Percentiles rank a stretch among this genome's conserved stretches.
These are phyloP conservation scores for Craspedostauros australis DNA, from an alignment of 108 stramenopile genomes.

Conservation along the genomic window DNA sequence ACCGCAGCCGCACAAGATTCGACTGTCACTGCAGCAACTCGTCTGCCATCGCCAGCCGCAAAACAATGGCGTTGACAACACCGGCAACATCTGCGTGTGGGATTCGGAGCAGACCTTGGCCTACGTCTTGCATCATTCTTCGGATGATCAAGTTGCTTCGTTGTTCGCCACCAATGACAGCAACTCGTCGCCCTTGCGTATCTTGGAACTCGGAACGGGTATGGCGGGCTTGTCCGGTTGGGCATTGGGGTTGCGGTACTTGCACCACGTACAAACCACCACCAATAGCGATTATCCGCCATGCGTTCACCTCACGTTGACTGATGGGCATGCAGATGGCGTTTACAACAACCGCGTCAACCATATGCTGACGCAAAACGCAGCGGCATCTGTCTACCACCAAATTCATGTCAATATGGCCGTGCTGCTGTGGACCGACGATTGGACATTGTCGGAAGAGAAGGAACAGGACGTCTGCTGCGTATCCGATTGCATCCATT, in stretches of 20 bases:
- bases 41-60: conserved; percentile 43
- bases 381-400: conserved; percentile 5
- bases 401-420: conserved; percentile 11
- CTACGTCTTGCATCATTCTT: conserved; percentile 21
- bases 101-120: conserved; percentile 67
- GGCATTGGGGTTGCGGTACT: conserved; percentile 10
- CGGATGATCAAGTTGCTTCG: neutral
- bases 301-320: conserved; percentile 35
- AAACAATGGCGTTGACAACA: conserved; percentile 69
- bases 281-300: neutral
- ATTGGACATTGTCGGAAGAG: conserved; percentile 7
- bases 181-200: conserved; percentile 11
- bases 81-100: conserved; percentile 78
- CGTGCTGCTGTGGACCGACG: conserved; percentile 52
- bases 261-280: neutral
- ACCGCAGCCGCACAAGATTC: conserved; percentile 12
- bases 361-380: conserved; percentile 16
- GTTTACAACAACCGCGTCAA: conserved; percentile 60
- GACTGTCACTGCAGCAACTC: conserved; percentile 21
- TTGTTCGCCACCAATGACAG: neutral
- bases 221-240: conserved; percentile 75
- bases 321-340: conserved; percentile 72
- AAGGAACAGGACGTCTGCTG: conserved; percentile 25
- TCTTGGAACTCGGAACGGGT: conserved; percentile 70
- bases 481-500: conserved; percentile 75